Evolutionary conservation across 441 rosid genomes (phyloP), one percentile per base, ranked within the genome.

Genomic region (Cnidoscolus chayamansa): DNA sequence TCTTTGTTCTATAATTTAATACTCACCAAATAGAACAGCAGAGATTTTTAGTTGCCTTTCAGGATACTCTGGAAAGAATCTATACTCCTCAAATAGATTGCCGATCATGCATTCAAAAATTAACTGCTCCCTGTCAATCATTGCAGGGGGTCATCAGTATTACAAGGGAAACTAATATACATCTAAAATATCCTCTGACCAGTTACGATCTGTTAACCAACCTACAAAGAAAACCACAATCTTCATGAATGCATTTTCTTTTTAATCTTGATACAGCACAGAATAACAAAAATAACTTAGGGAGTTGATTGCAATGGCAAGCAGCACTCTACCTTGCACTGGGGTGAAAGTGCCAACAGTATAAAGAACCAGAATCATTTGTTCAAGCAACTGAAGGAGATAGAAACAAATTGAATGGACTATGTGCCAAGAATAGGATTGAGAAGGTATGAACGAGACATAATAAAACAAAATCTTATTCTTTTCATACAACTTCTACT

Each of bases 81-180:
- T 91, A 81, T 96, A 93, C 75, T 96, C 99, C 84, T 96, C 99
- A 51, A 96, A 93, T 51, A 96, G 87, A 85, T 93, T 93, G 48
- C 81, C 97, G 83, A 96, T 91, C 97, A 93, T 93, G 87, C 97
- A 96, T 45, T 91, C 97, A 81, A 87, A 93, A 82, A 96, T 96
- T 49, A 73, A 80, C 63, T 89, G 88, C 77, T 96, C 99, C 98
- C 99, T 96, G 94, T 57, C 83, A 81, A 35, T 77, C 25, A 57
- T 55, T 55, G 54, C 61, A 74, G 48, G 51, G 53, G 11, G 61
- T 55, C 65, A 63, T 56, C 45, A 74, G 70, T 12, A 19, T 32
- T 1, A 51, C 57, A 7, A 49, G 45, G 4, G 45, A 40, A 40
- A 40, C 6, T 40, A 40, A 40, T 40, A 40, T 40, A 40, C 7